Evolutionary conservation across 495 filamentous ascomycete species (phyloP), one percentile per base, ranked within the genome.

Genomic region (Penicillium simplicissimum): DNA sequence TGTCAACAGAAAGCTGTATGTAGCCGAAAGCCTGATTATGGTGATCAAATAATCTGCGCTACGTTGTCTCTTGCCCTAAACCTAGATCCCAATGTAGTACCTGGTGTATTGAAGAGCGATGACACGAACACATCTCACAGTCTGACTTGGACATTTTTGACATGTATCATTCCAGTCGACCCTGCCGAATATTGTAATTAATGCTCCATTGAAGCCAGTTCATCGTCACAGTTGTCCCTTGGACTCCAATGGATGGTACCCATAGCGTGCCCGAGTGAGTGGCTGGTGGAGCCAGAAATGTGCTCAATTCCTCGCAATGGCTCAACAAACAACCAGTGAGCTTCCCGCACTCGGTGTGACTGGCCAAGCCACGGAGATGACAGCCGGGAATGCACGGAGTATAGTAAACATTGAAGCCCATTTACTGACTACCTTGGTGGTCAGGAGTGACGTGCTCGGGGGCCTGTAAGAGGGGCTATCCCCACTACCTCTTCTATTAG

Each of bases 221-320:
- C 3, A 25, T 25, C 1, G 23, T 25, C 23, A 25, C 23, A 25
- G 23, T 25, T 1, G 23, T 3, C 3, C 1, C 28, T 31, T 7
- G 28, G 28, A 31, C 2, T 31, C 28, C 0, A 31, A 31, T 31
- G 28, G 28, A 31, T 31, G 28, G 28, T 31, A 31, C 28, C 23
- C 23, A 1, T 25, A 25, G 23, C 23, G 23, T 25, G 23, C 1
- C 17, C 40, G 17, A 9, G 19, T 19, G 40, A 21, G 38, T 17
- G 8, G 17, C 17, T 8, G 43, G 63, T 66, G 63, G 63, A 49
- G 34, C 59, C 52, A 21, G 28, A 66, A 66, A 66, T 63, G 57
- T 66, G 59, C 64, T 66, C 64, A 66, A 66, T 66, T 45, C 28
- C 15, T 40, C 64, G 60, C 64, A 66, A 48, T 31, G 45, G 45